These are phyloP conservation scores for Camillea tinctor DNA, from an alignment of 2,329 filamentous ascomycete genomes.

Conservation along the genomic window DNA sequence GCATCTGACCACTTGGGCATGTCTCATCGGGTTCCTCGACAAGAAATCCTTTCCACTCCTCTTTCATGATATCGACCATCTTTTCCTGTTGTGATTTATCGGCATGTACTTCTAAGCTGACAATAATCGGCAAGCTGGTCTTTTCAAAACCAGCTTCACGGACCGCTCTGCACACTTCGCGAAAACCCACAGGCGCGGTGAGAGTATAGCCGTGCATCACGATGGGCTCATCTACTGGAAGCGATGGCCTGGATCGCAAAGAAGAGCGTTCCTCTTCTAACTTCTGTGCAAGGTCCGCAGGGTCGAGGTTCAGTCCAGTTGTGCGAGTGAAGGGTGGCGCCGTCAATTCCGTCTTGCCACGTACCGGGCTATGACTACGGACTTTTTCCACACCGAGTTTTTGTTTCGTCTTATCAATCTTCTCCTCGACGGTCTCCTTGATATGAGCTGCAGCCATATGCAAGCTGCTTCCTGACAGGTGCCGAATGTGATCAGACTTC, in stretches of 20 bases:
- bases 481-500: constrained; percentile 44
- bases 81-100: constrained; percentile 78
- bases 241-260: constrained; percentile 24
- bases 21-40: constrained; percentile 57
- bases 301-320: constrained; percentile 12
- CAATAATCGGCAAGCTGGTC: constrained; percentile 78
- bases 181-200: constrained; percentile 82
- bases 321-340: constrained; percentile 17
- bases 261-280: constrained; percentile 17
- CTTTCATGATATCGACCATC: constrained; percentile 92
- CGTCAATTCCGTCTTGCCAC: constrained; percentile 23
- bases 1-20: constrained; percentile 56
- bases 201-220: constrained; percentile 83
- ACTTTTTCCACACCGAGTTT: constrained; percentile 29
- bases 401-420: constrained; percentile 33
- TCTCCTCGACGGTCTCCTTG: constrained; percentile 34
- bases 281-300: constrained; percentile 10
- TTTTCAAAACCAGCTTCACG: constrained; percentile 73
- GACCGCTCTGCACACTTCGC: constrained; percentile 80
- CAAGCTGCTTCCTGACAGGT: constrained; percentile 46
- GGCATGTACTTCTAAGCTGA: constrained; percentile 90
- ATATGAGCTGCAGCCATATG: constrained; percentile 45
- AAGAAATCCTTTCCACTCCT: constrained; percentile 77
- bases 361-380: constrained; percentile 29
- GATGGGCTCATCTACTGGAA: constrained; percentile 63